Evolutionary conservation across 1,284 basidiomycete genomes (phyloP).

Genomic region (Neonothopanus nambi): DNA sequence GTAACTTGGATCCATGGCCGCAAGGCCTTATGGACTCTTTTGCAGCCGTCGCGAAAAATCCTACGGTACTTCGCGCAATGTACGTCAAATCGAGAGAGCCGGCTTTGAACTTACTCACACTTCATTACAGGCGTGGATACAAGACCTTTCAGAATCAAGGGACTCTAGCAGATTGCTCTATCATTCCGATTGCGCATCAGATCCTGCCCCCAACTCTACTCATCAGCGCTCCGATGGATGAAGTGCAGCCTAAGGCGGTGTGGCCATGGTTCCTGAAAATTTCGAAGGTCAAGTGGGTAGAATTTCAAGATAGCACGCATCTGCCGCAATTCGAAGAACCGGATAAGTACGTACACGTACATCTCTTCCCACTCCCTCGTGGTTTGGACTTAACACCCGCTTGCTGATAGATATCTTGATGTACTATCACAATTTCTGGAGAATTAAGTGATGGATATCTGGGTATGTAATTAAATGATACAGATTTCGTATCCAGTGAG

Average conservation of each 20-base stretch:
- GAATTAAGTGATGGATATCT: no score
- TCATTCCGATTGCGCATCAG: not conserved
- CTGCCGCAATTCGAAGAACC: not conserved
- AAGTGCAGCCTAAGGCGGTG: not conserved
- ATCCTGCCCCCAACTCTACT: not conserved
- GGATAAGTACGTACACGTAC: not conserved
- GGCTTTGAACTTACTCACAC: no score
- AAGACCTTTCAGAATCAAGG: no score
- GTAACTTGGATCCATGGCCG: slow-evolving; percentile 47
- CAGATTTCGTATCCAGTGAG: no score
- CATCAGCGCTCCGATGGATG: not conserved
- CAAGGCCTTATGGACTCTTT: slow-evolving; percentile 32
- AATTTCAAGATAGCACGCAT: not conserved
- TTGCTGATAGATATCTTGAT: no score
- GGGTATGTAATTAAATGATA: no score
- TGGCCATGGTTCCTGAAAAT: not conserved
- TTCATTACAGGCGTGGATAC: no score
- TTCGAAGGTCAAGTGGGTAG: no score
- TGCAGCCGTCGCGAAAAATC: slow-evolving; percentile 39
- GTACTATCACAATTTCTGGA: no score
- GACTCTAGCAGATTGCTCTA: not conserved
- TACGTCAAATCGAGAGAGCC: no score
- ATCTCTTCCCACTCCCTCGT: no score
- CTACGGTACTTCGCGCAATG: slow-evolving; percentile 48
- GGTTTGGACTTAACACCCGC: no score